Base-by-base conservation (phyloP, 1,284 basidiomycete genomes). In the Papiliotrema fonsecae region DNA sequence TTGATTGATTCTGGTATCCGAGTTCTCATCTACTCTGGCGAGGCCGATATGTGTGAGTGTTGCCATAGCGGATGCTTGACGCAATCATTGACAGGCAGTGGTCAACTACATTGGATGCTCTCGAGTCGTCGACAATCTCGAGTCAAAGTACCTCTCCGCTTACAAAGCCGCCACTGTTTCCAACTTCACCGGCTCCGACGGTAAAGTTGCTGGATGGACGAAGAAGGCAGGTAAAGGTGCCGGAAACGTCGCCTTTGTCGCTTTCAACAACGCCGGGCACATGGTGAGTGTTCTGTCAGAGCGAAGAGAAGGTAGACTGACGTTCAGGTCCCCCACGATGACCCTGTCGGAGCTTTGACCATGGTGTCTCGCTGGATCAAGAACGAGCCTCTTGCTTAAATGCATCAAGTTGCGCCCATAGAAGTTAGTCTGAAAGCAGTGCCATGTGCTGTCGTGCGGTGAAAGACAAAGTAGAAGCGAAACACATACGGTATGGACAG, bases 11-110 rank as follows among this genome's bases (percentile, higher is more conserved):
- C 81, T 51, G 87, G 86, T 36, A 77, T 92, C 43, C 76, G 87
- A 49, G 74, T 93, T 30, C 74, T 92, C 34, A 83, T 90, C 31
- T 92, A 91, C 63, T 86, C 87, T 48, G 88, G 87, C 22, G 85
- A 87, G 61, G 83, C 86, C 78, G 90, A 92, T 71, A 83, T 85
- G 76, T 85, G 63, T 68, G 39, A 60, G 62, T 60, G 34, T 13
- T 18, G 16, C 28, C 13, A 35, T 32, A 36, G 2, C 21, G 14
- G 5, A 35, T 32, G 14, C 11, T 9, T 31, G 24, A 38, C 13
- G 11, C 9, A 22, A 19, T 19, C 50, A 44, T 26, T 47, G 39
- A 35, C 22, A 16, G 11, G 3, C 27, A 65, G 62, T 67, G 37
- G 64, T 64, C 44, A 67, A 67, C 51, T 66, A 45, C 46, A 68